Evolutionary conservation across 169 alveolate species (phyloP), one percentile per base, ranked within the genome.

Genomic region (Plasmodium fragile): DNA sequence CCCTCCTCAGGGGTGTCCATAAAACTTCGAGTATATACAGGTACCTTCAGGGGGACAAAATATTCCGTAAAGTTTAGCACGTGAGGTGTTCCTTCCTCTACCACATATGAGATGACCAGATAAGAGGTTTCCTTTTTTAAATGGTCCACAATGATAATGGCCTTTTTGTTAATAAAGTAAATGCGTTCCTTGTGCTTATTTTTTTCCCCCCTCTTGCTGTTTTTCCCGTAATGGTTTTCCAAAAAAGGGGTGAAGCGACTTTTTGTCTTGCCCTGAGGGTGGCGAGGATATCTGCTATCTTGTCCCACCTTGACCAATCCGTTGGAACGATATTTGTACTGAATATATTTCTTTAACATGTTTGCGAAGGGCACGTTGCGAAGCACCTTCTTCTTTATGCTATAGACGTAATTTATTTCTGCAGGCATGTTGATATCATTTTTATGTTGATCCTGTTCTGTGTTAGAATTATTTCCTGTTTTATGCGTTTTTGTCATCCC

Each of bases 51-150:
- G 34, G 45, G 65, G 39, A 18, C 78, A n/a, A 30, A n/a, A 81
- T 52, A 81, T 13, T 59, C 75, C 10, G 55, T 39, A 6, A 55
- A 55, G 22, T 81, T 81, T 55, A 4, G 28, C 34, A 72, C 22
- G 11, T 52, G 41, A 16, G 41, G 16, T 55, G n/a, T 81, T 30
- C 30, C 30, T 7, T 8, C 43, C 4, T 81, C 43, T 18, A 16
- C 1, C 6, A 81, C 39, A 49, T 81, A 52, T 18, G 78, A 52
- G 39, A 81, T 22, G 16, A 49, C 10, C 3, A 81, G 39, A 30
- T 81, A 81, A 8, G 90, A 30, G 55, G 71, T 81, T 52, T 81
- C 52, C 28, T 41, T 81, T 81, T 81, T 81, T 55, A 81, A 53
- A 81, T 81, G 22, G 22, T 81, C 90, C 36, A 81, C 25, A 18